phyloP scores from a whole-genome alignment of 495 filamentous ascomycete species.

The Penicillium roqueforti region DNA sequence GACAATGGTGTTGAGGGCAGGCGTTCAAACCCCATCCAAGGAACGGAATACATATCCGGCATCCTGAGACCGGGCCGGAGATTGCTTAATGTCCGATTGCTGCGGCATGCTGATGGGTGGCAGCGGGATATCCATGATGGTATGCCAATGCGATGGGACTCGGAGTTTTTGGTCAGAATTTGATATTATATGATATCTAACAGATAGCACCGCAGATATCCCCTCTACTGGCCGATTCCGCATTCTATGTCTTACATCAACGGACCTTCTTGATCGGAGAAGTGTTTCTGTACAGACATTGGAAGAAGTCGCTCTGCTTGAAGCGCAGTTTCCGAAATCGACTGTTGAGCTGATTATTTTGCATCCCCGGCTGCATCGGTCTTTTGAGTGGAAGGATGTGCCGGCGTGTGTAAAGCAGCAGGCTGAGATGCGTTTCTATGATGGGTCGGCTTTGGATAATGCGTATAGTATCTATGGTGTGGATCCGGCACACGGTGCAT shows the following conservation, averaged over 20 bases:
- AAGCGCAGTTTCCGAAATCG: constrained; percentile 34
- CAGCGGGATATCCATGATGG: constrained; percentile 44
- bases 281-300: constrained; percentile 25
- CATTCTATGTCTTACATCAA: constrained; percentile 35
- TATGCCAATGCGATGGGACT: no score
- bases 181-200: no score
- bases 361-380: constrained; percentile 46
- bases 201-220: constrained; percentile 20
- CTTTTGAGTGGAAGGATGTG: constrained; percentile 53
- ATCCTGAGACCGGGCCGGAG: constrained; percentile 27
- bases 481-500: constrained; percentile 51
- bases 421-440: constrained; percentile 53
- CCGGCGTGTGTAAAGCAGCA: constrained; percentile 53
- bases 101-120: constrained; percentile 41
- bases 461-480: constrained; percentile 63
- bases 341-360: constrained; percentile 58
- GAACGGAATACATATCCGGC: constrained; percentile 42
- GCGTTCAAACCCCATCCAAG: constrained; percentile 15
- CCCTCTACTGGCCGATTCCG: constrained; percentile 42
- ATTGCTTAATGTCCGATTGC: constrained; percentile 28
- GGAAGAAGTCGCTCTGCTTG: constrained; percentile 17
- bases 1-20: constrained; percentile 8
- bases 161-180: no score
- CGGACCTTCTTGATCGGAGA: constrained; percentile 24
- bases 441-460: constrained; percentile 60